Evolutionary conservation across 805 yeast genomes (phyloP).

Genomic region (Vanderwaltozyma polyspora): DNA sequence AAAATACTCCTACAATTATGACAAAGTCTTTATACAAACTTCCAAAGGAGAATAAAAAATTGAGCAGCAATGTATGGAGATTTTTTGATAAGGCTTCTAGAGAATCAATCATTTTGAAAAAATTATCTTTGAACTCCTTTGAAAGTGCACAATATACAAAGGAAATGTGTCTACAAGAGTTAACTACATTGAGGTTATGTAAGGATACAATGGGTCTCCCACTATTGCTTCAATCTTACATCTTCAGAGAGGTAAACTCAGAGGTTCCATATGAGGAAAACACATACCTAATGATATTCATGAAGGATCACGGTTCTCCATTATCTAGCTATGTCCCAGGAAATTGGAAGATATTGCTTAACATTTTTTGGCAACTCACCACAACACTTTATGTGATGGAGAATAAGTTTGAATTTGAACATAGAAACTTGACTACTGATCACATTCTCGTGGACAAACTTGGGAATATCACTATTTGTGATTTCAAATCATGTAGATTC

Average conservation of each 20-base stretch:
- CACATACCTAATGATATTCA: conserved; percentile 12
- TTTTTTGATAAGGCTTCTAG: conserved; percentile 4
- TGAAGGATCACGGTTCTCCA: conserved; percentile 23
- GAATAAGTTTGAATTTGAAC: conserved; percentile 45
- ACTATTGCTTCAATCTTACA: conserved; percentile 14
- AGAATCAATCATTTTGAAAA: conserved; percentile 13
- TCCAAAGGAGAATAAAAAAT: conserved; percentile 4
- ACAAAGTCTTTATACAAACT: conserved; percentile 5
- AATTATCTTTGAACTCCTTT: conserved; percentile 11
- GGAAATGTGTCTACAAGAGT: conserved; percentile 19
- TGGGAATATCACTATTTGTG: conserved; percentile 41
- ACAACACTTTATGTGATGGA: conserved; percentile 43
- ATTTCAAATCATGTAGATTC: conserved; percentile 43
- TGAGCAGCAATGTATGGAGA: conserved; percentile 15
- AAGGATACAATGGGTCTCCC: conserved; percentile 25
- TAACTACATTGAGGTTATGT: conserved; percentile 14
- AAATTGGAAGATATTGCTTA: conserved; percentile 20
- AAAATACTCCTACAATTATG: conserved; percentile 3
- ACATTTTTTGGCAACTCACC: conserved; percentile 45
- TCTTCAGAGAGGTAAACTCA: conserved; percentile 8
- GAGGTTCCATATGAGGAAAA: conserved; percentile 2
- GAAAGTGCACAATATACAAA: conserved; percentile 11
- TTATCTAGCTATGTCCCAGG: conserved; percentile 5
- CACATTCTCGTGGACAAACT: conserved; percentile 40
- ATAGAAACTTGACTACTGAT: conserved; percentile 59